Percentiles rank a stretch among this genome's conserved stretches.
These are phyloP conservation scores for Pleurostoma richardsiae DNA, from an alignment of 2,329 filamentous ascomycete species.

Conservation along the genomic window DNA sequence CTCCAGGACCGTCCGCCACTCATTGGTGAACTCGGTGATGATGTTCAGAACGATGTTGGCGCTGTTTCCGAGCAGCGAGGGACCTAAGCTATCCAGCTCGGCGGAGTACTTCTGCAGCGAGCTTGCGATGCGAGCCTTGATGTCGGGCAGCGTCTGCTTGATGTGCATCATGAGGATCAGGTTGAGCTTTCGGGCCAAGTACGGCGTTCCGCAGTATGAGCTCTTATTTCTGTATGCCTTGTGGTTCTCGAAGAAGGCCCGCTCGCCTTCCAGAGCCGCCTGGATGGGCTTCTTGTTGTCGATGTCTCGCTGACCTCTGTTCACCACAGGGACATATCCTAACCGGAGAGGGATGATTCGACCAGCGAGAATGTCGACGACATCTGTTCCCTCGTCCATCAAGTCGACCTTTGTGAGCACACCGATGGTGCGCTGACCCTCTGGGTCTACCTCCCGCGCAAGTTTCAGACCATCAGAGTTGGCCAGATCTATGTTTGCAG, in stretches of 20 bases:
- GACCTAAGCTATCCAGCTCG: conserved; percentile 79
- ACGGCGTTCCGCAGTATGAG: conserved; percentile 96
- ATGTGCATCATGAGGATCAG: conserved; percentile 99
- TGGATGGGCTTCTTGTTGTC: conserved; percentile 96
- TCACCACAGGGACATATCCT: conserved; percentile 94
- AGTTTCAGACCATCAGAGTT: conserved; percentile 98
- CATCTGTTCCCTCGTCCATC: conserved; percentile 98
- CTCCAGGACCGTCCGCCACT: conserved; percentile 93
- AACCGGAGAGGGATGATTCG: conserved; percentile 92
- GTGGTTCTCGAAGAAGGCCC: conserved; percentile 97
- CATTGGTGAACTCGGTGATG: conserved; percentile 97
- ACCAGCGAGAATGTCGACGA: conserved; percentile 94
- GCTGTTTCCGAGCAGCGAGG: conserved; percentile 92
- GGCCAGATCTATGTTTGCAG: conserved; percentile 95
- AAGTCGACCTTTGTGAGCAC: conserved; percentile 95
- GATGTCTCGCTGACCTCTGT: conserved; percentile 95
- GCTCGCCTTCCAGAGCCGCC: conserved; percentile 86
- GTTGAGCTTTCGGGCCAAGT: conserved; percentile 93
- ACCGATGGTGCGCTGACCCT: conserved; percentile 91
- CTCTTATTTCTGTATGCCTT: conserved; percentile 98
- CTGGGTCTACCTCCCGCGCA: conserved; percentile 91
- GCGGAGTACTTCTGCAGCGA: conserved; percentile 86
- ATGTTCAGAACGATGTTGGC: conserved; percentile 97
- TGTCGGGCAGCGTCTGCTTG: conserved; percentile 97
- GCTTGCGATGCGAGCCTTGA: conserved; percentile 93